Percentiles rank a stretch among this genome's conserved stretches.
phyloP scores from a whole-genome alignment of 495 filamentous ascomycete species.

The Penicillium angulare region DNA sequence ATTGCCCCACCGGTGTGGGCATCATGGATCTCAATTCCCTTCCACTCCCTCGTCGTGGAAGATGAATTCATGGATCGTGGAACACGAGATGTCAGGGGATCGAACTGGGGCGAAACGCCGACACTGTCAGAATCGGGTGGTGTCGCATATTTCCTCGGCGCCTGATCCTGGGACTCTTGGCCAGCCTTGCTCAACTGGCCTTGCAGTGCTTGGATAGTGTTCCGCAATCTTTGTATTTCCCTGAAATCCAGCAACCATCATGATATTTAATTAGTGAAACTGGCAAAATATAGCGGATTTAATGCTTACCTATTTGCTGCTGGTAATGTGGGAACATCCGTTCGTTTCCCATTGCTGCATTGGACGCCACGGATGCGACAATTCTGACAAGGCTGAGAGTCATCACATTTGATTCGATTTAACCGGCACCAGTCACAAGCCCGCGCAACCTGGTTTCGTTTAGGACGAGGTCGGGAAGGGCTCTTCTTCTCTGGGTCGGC shows the following conservation, averaged over 20 bases:
- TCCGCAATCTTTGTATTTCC: slow-evolving; percentile 43
- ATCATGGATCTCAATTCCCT: slow-evolving; percentile 15
- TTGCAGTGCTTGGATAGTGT: slow-evolving; percentile 38
- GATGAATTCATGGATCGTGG: background rate
- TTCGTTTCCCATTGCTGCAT: slow-evolving; percentile 32
- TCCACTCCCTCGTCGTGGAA: slow-evolving; percentile 8
- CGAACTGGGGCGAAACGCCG: background rate
- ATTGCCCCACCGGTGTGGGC: slow-evolving; percentile 9
- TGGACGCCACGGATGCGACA: slow-evolving; percentile 37
- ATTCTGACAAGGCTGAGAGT: slow-evolving; percentile 42
- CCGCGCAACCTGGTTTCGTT: slow-evolving; percentile 38
- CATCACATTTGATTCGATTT: slow-evolving; percentile 49
- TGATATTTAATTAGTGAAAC: too few relatives aligned
- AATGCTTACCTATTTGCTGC: slow-evolving; percentile 18
- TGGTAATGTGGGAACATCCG: slow-evolving; percentile 29
- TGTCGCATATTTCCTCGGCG: slow-evolving; percentile 1
- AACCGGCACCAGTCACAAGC: slow-evolving; percentile 51
- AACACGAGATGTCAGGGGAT: background rate
- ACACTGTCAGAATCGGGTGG: background rate
- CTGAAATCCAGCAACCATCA: too few relatives aligned
- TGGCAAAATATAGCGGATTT: too few relatives aligned
- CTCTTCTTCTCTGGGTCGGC: background rate
- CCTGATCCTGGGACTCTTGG: background rate
- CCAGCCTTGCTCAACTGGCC: slow-evolving; percentile 22
- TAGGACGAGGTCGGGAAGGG: slow-evolving; percentile 4